These are phyloP conservation scores for Eucalyptus paniculata DNA, from an alignment of 345 rosid species.

Conservation along the genomic window DNA sequence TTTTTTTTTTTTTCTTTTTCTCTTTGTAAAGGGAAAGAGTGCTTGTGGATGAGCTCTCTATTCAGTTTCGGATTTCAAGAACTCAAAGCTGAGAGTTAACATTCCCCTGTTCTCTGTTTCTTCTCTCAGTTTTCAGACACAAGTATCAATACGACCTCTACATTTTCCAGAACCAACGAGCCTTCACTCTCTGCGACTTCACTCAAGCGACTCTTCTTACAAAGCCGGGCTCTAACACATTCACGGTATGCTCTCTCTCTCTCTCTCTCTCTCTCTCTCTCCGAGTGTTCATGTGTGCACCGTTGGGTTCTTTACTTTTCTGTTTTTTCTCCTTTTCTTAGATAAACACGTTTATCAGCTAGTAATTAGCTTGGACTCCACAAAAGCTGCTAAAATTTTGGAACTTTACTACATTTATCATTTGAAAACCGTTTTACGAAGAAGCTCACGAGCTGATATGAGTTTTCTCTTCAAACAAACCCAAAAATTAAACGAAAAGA, in stretches of 20 bases:
- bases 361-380: neutral
- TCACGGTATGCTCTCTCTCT: conserved; percentile 28
- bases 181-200: conserved; percentile 72
- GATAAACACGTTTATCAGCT: neutral
- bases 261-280: neutral
- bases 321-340: neutral
- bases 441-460: neutral
- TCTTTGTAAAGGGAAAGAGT: neutral
- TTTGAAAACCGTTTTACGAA: neutral
- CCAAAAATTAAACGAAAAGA: neutral
- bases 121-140: conserved; percentile 64
- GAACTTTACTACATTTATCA: neutral
- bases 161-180: conserved; percentile 78
- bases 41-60: neutral
- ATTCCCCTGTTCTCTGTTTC: neutral
- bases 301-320: neutral
- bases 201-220: conserved; percentile 74
- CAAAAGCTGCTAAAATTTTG: neutral
- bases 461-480: neutral
- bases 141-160: conserved; percentile 56
- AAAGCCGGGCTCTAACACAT: conserved; percentile 52
- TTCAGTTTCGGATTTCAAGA: neutral
- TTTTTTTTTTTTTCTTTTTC: neutral
- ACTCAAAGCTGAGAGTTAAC: neutral
- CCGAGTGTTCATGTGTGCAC: neutral